Evolutionary conservation across 148 eudicot species (phyloP).

Genomic region (Polygonum maritimum): DNA sequence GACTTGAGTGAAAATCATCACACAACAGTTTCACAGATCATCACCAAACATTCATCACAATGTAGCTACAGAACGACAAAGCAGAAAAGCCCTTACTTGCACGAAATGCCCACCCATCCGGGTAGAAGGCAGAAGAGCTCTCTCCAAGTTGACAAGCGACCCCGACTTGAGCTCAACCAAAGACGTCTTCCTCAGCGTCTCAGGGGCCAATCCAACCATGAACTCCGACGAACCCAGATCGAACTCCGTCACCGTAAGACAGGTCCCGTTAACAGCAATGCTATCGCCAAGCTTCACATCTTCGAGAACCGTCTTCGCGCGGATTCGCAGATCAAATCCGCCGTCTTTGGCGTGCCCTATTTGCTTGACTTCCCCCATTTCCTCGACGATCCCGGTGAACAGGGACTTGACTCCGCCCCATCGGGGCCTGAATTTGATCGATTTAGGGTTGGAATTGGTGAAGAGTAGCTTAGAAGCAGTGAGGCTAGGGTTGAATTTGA

Average conservation of each 20-base stretch:
- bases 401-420: conserved; percentile 26
- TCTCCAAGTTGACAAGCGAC: conserved; percentile 74
- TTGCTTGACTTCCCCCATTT: conserved; percentile 61
- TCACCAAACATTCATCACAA: neutral
- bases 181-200: conserved; percentile 73
- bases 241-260: conserved; percentile 75
- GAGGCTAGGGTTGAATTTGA: neutral
- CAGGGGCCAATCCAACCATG: conserved; percentile 70
- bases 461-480: neutral
- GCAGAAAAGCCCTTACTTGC: conserved; percentile 21
- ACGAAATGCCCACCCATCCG: conserved; percentile 99
- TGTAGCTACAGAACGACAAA: neutral
- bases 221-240: conserved; percentile 37
- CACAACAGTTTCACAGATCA: neutral
- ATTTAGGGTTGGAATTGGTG: conserved; percentile 15
- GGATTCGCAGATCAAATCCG: conserved; percentile 58
- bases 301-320: conserved; percentile 54
- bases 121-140: conserved; percentile 77
- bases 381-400: conserved; percentile 93
- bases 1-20: neutral
- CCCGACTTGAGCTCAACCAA: conserved; percentile 58
- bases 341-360: conserved; percentile 45
- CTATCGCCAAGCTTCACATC: conserved; percentile 86
- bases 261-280: conserved; percentile 83
- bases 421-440: conserved; percentile 16